A percentile compares a stretch with the other conserved stretches of the same genome.
phyloP scores from a whole-genome alignment of 345 rosid genomes.

The Acer campestre region DNA sequence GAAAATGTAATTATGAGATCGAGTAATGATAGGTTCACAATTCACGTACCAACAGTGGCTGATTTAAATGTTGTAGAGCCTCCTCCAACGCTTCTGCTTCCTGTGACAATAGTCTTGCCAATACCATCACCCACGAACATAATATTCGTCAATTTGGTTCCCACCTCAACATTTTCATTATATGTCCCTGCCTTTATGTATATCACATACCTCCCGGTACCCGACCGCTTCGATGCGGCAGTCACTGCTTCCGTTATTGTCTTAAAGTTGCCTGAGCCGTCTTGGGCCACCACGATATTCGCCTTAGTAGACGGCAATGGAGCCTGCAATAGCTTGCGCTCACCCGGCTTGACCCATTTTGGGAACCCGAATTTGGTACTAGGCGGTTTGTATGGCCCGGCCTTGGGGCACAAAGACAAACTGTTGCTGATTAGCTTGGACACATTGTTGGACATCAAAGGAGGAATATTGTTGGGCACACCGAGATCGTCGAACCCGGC shows the following conservation, averaged over 20 bases:
- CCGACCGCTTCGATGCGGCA: conserved; percentile 56
- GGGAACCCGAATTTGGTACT: conserved; percentile 60
- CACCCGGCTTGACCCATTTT: conserved; percentile 71
- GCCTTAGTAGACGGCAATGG: conserved; percentile 42
- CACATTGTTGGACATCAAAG: conserved; percentile 82
- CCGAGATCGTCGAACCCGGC: conserved; percentile 76
- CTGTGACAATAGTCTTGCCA: conserved; percentile 72
- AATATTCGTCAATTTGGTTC: conserved; percentile 46
- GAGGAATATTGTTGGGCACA: conserved; percentile 49
- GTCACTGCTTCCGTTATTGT: conserved; percentile 64
- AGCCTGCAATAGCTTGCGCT: conserved; percentile 73
- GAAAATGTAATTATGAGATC: not conserved
- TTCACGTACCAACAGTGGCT: conserved; percentile 82
- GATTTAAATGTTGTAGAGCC: conserved; percentile 81
- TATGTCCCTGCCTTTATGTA: conserved; percentile 78
- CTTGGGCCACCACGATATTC: conserved; percentile 79
- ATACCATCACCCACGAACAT: conserved; percentile 87
- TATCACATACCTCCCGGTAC: conserved; percentile 70
- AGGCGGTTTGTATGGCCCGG: conserved; percentile 50
- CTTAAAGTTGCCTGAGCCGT: conserved; percentile 73
- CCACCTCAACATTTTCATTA: conserved; percentile 63
- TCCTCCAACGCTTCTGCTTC: conserved; percentile 85
- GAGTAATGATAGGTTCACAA: not conserved
- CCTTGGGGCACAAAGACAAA: conserved; percentile 50
- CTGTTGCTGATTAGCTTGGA: conserved; percentile 67